Evolutionary conservation across 495 filamentous ascomycete species (phyloP).

Genomic region (Chlorociboria aeruginascens): DNA sequence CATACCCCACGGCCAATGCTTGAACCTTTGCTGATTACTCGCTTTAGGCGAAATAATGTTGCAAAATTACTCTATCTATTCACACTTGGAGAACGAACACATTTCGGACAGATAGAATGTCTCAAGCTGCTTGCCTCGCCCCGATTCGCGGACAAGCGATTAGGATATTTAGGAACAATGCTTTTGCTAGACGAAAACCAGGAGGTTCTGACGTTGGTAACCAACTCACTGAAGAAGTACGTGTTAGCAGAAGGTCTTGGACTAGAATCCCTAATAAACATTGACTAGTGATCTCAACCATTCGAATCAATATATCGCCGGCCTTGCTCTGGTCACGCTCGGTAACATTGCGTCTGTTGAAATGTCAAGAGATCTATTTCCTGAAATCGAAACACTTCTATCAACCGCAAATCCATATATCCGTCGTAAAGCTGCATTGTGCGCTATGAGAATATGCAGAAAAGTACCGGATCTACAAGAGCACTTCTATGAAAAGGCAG

Average conservation of each 20-base stretch:
- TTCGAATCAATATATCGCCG: conserved; percentile 97
- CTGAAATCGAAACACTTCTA: conserved; percentile 82
- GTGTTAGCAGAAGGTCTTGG: conserved; percentile 12
- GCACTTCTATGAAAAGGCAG: conserved; percentile 90
- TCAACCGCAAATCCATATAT: conserved; percentile 95
- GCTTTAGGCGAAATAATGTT: conserved; percentile 85
- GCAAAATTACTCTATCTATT: conserved; percentile 97
- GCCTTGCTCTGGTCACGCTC: conserved; percentile 85
- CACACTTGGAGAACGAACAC: conserved; percentile 93
- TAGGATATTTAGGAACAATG: conserved; percentile 95
- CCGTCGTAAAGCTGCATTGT: conserved; percentile 92
- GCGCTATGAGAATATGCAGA: conserved; percentile 97
- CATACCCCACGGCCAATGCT: too few relatives aligned
- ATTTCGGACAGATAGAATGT: conserved; percentile 99
- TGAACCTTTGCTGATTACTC: not conserved
- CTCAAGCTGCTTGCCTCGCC: conserved; percentile 93
- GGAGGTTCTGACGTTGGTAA: conserved; percentile 92
- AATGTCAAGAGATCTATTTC: conserved; percentile 96
- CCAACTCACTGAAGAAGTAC: conserved; percentile 94
- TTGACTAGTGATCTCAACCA: conserved; percentile 74
- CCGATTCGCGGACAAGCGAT: conserved; percentile 92
- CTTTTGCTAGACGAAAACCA: conserved; percentile 95
- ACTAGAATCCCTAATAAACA: conserved; percentile 3
- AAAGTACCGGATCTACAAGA: conserved; percentile 97
- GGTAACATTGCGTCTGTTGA: conserved; percentile 96